Evolutionary conservation across 768 basidiomycete genomes (phyloP).

Genomic region (Cyclocybe aegerita): DNA sequence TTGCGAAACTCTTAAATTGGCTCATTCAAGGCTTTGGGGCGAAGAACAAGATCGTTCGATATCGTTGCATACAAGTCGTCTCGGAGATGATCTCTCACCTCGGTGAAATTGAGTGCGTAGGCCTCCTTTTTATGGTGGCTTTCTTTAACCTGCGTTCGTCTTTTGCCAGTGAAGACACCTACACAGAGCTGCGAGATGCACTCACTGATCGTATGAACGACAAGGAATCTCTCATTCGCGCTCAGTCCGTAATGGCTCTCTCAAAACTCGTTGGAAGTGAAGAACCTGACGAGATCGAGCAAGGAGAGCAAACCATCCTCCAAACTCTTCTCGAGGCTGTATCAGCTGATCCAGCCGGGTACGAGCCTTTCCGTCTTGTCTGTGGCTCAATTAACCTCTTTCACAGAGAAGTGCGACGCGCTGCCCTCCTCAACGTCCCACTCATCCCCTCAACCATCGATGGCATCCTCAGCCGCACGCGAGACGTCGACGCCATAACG

Average conservation of each 20-base stretch:
- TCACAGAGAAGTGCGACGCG: slow-evolving; percentile 84
- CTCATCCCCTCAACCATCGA: slow-evolving; percentile 60
- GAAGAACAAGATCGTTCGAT: slow-evolving; percentile 89
- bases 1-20: slow-evolving; percentile 65
- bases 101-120: slow-evolving; percentile 84
- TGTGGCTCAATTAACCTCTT: neutral
- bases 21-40: slow-evolving; percentile 81
- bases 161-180: slow-evolving; percentile 74
- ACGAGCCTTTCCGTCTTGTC: slow-evolving; percentile 13
- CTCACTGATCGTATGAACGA: slow-evolving; percentile 82
- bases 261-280: slow-evolving; percentile 76
- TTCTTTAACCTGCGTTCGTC: neutral
- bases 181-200: slow-evolving; percentile 59
- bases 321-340: slow-evolving; percentile 71
- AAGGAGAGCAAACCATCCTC: slow-evolving; percentile 51
- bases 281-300: slow-evolving; percentile 53
- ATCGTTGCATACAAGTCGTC: slow-evolving; percentile 77
- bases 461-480: slow-evolving; percentile 71
- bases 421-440: slow-evolving; percentile 78
- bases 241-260: slow-evolving; percentile 81
- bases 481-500: slow-evolving; percentile 80
- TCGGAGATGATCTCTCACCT: slow-evolving; percentile 83
- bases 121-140: neutral
- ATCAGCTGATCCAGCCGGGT: slow-evolving; percentile 71
- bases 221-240: slow-evolving; percentile 82